Percentiles rank a stretch among this genome's conserved stretches.
Conservation (phyloP, 163 green algal species). For the Chlorella variabilis region DNA sequence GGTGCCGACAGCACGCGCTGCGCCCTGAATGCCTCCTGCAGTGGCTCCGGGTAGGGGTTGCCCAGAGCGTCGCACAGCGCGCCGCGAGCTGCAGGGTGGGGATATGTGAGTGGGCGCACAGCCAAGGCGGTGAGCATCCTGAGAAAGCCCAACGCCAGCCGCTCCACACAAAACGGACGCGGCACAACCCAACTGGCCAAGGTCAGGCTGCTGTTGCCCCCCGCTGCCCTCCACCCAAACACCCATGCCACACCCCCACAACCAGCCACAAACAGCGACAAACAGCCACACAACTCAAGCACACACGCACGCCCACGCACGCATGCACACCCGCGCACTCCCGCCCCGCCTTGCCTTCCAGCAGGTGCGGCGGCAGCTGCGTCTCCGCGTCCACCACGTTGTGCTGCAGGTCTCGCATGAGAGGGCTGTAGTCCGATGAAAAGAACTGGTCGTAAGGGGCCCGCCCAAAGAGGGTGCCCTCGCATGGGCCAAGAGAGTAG, state of each 20-base stretch:
- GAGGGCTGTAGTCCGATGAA: conserved; percentile 46
- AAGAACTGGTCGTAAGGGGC: conserved; percentile 74
- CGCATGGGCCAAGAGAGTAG: conserved; percentile 3
- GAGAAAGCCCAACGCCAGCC: no score
- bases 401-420: conserved; percentile 45
- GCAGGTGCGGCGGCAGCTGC: conserved; percentile 46
- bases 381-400: conserved; percentile 51
- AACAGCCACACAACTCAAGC: no score
- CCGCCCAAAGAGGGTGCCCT: conserved; percentile 1
- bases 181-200: no score
- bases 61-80: conserved; percentile 60
- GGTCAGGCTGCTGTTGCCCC: no score
- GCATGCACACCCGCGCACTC: no score
- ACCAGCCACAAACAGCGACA: no score
- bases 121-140: no score
- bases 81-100: conserved; percentile 39
- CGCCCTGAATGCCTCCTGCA: conserved; percentile 54
- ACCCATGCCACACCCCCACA: no score
- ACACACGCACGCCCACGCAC: no score
- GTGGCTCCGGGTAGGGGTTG: conserved; percentile 52
- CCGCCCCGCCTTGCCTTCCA: neutral
- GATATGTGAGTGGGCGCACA: neutral
- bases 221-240: no score
- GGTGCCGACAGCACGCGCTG: conserved; percentile 32
- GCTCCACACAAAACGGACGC: no score